Evolutionary conservation across 2,329 filamentous ascomycete genomes (phyloP).

Genomic region (Fusarium dimerum): DNA sequence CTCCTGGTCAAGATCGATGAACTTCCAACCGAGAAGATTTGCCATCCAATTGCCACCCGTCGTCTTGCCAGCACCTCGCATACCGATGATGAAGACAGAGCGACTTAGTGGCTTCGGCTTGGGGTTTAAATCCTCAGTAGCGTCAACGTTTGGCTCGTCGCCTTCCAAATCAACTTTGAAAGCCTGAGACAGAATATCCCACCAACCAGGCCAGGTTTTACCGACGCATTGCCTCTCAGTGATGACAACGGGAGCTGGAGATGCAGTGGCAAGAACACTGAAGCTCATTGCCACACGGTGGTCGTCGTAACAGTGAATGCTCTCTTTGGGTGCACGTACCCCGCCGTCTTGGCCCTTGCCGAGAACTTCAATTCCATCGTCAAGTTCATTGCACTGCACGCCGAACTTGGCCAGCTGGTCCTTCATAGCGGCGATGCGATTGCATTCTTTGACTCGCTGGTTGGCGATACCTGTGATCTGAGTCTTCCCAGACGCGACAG

Average conservation of each 20-base stretch:
- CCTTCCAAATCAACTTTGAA: slow-evolving; percentile 81
- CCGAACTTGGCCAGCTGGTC: slow-evolving; percentile 93
- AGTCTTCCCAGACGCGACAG: slow-evolving; percentile 81
- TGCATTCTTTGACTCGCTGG: slow-evolving; percentile 97
- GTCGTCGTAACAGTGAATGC: slow-evolving; percentile 93
- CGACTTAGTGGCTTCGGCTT: slow-evolving; percentile 40
- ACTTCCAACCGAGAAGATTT: slow-evolving; percentile 70
- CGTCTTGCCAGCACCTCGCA: slow-evolving; percentile 96
- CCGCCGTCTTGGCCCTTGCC: slow-evolving; percentile 50
- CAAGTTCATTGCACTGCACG: slow-evolving; percentile 80
- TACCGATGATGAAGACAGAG: slow-evolving; percentile 93
- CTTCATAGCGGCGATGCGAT: slow-evolving; percentile 93
- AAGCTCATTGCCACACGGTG: slow-evolving; percentile 99
- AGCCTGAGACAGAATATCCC: slow-evolving; percentile 80
- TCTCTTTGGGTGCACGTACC: slow-evolving; percentile 58
- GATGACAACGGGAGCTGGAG: slow-evolving; percentile 72
- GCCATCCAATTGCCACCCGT: slow-evolving; percentile 88
- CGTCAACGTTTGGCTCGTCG: slow-evolving; percentile 53
- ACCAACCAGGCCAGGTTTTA: slow-evolving; percentile 99
- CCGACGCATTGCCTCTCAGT: slow-evolving; percentile 90
- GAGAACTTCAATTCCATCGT: slow-evolving; percentile 84
- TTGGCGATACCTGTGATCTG: slow-evolving; percentile 94
- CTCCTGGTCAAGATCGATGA: slow-evolving; percentile 86
- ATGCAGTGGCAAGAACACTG: slow-evolving; percentile 77
- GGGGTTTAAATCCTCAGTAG: slow-evolving; percentile 12